Base-by-base conservation (phyloP, 352 stramenopile genomes). In the Phytophthora lateralis region DNA sequence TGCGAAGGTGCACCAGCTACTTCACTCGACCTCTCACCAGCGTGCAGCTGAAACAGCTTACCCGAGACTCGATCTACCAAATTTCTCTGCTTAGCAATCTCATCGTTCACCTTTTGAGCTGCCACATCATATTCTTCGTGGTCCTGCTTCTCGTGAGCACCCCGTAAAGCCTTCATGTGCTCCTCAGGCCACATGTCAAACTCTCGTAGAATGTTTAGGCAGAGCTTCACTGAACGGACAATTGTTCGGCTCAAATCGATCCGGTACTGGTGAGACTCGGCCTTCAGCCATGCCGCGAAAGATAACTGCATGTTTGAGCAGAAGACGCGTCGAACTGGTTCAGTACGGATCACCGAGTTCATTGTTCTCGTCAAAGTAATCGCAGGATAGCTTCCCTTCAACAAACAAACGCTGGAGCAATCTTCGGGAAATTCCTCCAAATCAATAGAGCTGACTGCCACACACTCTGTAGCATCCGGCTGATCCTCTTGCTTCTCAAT, bases 401-500 rank as follows among this genome's bases (percentile, higher is more conserved):
- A 27, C 30, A 82, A 59, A 12, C 27, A 52, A 24, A 65, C 26
- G 41, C 35, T 34, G 2, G 32, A 42, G 14, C 24, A 71, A 17
- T 60, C 38, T 46, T 60, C 53, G 24, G 24, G 7, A 26, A 56
- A 43, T 24, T 43, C 10, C 5, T 61, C 29, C 57, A 75, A 63
- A 71, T 49, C 73, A 47, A 68, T 42, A 61, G 59, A 85, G 53
- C 14, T 69, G 55, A 44, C 54, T 55, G 27, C 47, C 0, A 63
- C 46, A 41, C 70, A 78, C 10, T 58, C 14, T 4, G 56, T 65
- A 24, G 75, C 71, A 48, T 91, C 81, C 4, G 79, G 49, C n/a
- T 63, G 53, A 0, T 85, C 66, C n/a, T 78, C 73, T 61, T 90
- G 74, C 59, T 85, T 67, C 14, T 86, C 66, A 32, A 76, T 66